Base-by-base conservation (phyloP, 2,329 filamentous ascomycete species). In the Alternaria gansuensis region DNA sequence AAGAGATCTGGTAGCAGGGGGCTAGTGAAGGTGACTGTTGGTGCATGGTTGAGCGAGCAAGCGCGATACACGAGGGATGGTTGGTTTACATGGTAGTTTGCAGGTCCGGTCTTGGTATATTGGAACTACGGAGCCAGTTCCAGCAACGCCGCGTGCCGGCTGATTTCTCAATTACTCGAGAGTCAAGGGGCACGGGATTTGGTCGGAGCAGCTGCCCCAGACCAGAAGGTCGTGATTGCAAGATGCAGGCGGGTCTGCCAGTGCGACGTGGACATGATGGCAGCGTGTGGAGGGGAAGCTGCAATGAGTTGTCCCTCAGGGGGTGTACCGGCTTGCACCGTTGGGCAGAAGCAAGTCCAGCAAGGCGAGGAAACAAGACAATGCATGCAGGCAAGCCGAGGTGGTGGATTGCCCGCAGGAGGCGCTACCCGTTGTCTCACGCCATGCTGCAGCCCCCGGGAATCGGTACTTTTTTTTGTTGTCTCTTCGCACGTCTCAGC, bases 381-480 rank as follows among this genome's bases (percentile, higher is more conserved):
- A 45, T 28, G 28, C 34, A 54, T 54, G 56, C 56, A 44, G 51
- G 56, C 54, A 48, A 58, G 51, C 56, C 37, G 44, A 50, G 31
- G 39, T 24, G 26, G 49, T 24, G 54, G 54, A 45, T 31, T 39
- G 41, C 49, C 41, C 36, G 29, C 49, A 44, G 33, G 34, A 53
- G 56, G 56, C 44, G 31, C 44, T 44, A 49, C 44, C 44, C 51
- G 36, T 44, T 28, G 51, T 59, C 44, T 59, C 44, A 59, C 13
- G 37, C 40, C 17, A 40, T 57, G 49, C 34, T 53, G 34, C 49
- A 53, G 54, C 28, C 33, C 17, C 31, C 17, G 39, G 34, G 23
- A 31, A 43, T 44, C 44, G 33, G 39, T 51, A 14, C 31, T 21
- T 44, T 28, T 31, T n/a, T n/a, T n/a, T n/a, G n/a, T 21, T 31